phyloP scores from a whole-genome alignment of 1,284 basidiomycete species.

The Ustilago cynodontis region DNA sequence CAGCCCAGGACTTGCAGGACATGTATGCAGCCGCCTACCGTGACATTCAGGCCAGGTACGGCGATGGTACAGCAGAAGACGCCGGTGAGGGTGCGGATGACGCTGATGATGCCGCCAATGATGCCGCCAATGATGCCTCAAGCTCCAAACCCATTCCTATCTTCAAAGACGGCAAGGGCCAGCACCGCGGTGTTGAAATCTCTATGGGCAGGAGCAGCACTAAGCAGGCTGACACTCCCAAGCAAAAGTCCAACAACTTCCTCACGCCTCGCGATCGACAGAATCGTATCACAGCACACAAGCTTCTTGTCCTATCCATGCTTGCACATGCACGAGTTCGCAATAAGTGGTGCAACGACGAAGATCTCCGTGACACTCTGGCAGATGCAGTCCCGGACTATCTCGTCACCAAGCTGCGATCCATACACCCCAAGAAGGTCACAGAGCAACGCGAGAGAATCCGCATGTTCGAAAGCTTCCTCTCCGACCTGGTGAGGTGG shows the following conservation, averaged over 20 bases:
- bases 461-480: conserved; percentile 66
- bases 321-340: conserved; percentile 81
- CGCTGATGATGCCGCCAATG: conserved; percentile 18
- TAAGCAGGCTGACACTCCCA: conserved; percentile 30
- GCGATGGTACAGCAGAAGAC: conserved; percentile 19
- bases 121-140: conserved; percentile 21
- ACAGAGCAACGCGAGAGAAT: conserved; percentile 66
- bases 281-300: conserved; percentile 63
- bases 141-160: conserved; percentile 29
- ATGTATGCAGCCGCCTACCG: conserved; percentile 57
- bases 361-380: conserved; percentile 76
- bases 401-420: conserved; percentile 59
- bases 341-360: conserved; percentile 88
- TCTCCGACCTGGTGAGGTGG: conserved; percentile 65
- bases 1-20: conserved; percentile 38
- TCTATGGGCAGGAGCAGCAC: conserved; percentile 28
- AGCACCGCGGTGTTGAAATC: conserved; percentile 52
- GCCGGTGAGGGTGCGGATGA: conserved; percentile 23
- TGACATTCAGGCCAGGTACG: conserved; percentile 35
- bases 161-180: conserved; percentile 62
- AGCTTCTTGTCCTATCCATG: conserved; percentile 74
- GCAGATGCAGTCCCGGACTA: conserved; percentile 56
- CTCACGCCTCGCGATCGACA: conserved; percentile 66
- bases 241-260: conserved; percentile 48
- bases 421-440: conserved; percentile 65